Evolutionary conservation across 306 rosid genomes (phyloP).

Genomic region (Inga oerstediana): DNA sequence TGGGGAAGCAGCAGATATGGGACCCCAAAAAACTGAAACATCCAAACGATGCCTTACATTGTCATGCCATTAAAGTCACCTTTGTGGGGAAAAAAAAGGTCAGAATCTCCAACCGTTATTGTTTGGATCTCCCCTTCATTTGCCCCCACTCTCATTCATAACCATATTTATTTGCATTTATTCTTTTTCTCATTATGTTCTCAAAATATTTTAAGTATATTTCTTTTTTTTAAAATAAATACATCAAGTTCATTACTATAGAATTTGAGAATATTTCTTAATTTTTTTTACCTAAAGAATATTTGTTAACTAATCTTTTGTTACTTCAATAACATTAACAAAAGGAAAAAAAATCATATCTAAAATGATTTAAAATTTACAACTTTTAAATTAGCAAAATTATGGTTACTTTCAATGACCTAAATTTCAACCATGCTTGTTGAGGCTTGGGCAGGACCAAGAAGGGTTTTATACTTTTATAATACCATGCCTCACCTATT

Average conservation of each 20-base stretch:
- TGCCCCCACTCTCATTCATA: slow-evolving; percentile 34
- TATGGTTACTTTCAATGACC: not conserved
- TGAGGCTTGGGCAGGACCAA: not conserved
- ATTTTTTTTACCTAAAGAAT: too few relatives aligned
- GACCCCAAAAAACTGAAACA: slow-evolving; percentile 37
- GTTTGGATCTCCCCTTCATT: slow-evolving; percentile 29
- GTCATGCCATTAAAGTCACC: slow-evolving; percentile 43
- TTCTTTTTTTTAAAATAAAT: not conserved
- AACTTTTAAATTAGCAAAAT: not conserved
- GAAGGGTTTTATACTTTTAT: too few relatives aligned
- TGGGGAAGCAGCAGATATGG: slow-evolving; percentile 20
- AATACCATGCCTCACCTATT: too few relatives aligned
- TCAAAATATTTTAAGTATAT: not conserved
- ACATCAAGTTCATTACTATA: not conserved
- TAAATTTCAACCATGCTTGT: not conserved
- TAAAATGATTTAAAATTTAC: too few relatives aligned
- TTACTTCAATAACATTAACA: not conserved
- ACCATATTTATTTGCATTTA: slow-evolving; percentile 39
- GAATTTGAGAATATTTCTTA: not conserved
- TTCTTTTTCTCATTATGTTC: not conserved
- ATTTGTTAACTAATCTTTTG: not conserved
- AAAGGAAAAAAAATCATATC: not conserved
- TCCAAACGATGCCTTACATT: slow-evolving; percentile 46
- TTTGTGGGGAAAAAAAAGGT: slow-evolving; percentile 35
- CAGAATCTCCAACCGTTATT: slow-evolving; percentile 33